phyloP scores from a whole-genome alignment of 1,139 yeast genomes.

The Diutina mesorugosa region DNA sequence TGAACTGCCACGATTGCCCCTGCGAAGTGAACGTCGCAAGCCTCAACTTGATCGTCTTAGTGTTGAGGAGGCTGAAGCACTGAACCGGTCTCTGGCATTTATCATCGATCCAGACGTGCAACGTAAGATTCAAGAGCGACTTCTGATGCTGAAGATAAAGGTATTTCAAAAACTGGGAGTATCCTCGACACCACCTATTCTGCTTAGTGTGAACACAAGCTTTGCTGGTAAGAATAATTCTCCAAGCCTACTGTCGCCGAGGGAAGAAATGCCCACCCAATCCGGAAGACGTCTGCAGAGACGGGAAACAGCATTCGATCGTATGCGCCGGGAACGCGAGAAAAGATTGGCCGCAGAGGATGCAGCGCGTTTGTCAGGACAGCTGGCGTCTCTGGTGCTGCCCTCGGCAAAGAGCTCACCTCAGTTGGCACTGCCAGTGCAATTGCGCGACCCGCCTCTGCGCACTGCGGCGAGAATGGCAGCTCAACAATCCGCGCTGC shows the following conservation, averaged over 20 bases:
- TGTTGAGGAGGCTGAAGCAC: neutral
- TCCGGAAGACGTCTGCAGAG: neutral
- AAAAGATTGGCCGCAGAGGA: neutral
- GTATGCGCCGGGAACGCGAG: constrained; percentile 1
- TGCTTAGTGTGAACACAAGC: neutral
- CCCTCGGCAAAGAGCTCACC: neutral
- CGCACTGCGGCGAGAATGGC: neutral
- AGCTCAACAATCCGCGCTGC: neutral
- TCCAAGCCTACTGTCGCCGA: neutral
- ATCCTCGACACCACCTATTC: neutral
- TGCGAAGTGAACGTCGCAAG: neutral
- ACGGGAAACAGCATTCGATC: constrained; percentile 1
- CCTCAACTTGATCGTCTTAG: neutral
- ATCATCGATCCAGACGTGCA: constrained; percentile 1
- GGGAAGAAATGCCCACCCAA: neutral
- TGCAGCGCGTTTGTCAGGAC: neutral
- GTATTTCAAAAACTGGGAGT: neutral
- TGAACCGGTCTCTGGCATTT: neutral
- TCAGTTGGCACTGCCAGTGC: neutral
- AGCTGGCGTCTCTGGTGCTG: neutral
- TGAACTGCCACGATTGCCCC: neutral
- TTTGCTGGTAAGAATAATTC: neutral
- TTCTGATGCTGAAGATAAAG: neutral
- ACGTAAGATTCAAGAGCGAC: neutral
- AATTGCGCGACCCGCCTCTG: neutral